Base-by-base conservation (phyloP, 1,284 basidiomycete species). In the Moniliophthora roreri region DNA sequence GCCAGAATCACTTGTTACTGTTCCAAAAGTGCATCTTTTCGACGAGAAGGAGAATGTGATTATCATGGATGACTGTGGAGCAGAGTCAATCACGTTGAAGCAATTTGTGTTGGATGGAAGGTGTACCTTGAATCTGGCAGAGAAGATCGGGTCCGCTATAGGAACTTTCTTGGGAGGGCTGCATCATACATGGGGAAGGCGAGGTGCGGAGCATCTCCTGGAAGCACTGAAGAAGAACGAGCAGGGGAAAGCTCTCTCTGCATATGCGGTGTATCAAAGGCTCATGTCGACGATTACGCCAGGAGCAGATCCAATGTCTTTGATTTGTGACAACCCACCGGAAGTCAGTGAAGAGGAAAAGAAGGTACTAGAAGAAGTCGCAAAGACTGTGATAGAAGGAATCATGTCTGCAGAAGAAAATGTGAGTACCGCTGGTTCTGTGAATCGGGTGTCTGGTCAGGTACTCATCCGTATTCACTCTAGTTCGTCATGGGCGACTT, bases 1-100 rank as follows among this genome's bases (percentile, higher is more conserved):
- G 4, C 41, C 50, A 1, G 62, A 69, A n/a, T 62, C 71, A 1
- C 52, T 77, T 9, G 72, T 80, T 36, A 74, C 69, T 1, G 75
- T 80, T 1, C 84, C 85, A 0, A 60, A 55, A 8, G 68, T 87
- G 8, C 68, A 78, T 58, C 64, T 70, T 34, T 78, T 79, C 60
- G 85, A 87, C 59, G 65, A 74, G 18, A 64, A 66, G 16, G 70
- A 64, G 8, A 69, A 78, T 54, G 74, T 76, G 5, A 72, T 86
- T 32, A 74, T 87, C 62, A 84, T 86, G 76, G 79, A 83, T 36
- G 85, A 87, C 54, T 74, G 72, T 48, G 85, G 85, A 2, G 63
- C 60, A 26, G 58, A 62, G 6, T 59, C 67, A 15, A 56, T 62
- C 20, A 76, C 72, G 2, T 67, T 87, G 54, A 85, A 86, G 63